Evolutionary conservation across 2,329 filamentous ascomycete genomes (phyloP).

Genomic region (Emydomyces testavorans): DNA sequence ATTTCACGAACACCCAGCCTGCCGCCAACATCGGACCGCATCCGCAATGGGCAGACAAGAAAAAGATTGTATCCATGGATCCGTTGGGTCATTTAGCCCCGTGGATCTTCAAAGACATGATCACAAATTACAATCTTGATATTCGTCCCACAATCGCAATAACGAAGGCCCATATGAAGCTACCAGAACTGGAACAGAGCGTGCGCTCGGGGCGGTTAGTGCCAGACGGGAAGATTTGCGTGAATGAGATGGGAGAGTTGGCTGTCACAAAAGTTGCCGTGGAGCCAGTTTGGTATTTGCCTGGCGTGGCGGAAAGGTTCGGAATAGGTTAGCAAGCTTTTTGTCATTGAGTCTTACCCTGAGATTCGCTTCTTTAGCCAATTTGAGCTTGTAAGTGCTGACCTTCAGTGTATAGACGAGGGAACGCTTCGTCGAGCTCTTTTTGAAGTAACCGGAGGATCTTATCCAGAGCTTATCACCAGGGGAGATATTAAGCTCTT

Average conservation of each 20-base stretch:
- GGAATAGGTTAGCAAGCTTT: slow-evolving; percentile 54
- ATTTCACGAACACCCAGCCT: slow-evolving; percentile 78
- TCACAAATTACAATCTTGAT: slow-evolving; percentile 65
- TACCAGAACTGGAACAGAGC: slow-evolving; percentile 87
- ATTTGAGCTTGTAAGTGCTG: not conserved
- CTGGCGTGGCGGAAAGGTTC: slow-evolving; percentile 82
- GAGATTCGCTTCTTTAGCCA: not conserved
- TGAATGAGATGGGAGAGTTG: slow-evolving; percentile 76
- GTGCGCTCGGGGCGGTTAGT: slow-evolving; percentile 65
- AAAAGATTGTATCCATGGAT: slow-evolving; percentile 97
- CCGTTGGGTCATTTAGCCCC: slow-evolving; percentile 79
- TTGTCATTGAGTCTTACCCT: not conserved
- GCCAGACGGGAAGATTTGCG: slow-evolving; percentile 76
- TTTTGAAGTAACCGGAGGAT: slow-evolving; percentile 92
- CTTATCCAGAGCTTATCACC: slow-evolving; percentile 93
- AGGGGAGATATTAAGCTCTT: slow-evolving; percentile 91
- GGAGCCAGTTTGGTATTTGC: slow-evolving; percentile 83
- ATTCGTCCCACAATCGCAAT: slow-evolving; percentile 84
- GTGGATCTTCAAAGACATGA: slow-evolving; percentile 69
- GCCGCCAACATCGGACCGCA: slow-evolving; percentile 83
- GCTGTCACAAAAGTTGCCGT: slow-evolving; percentile 95
- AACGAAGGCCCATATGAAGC: slow-evolving; percentile 86
- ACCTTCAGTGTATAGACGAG: slow-evolving; percentile 50
- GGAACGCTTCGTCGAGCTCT: slow-evolving; percentile 71
- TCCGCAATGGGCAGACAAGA: slow-evolving; percentile 74